Percentiles rank a stretch among this genome's conserved stretches.
Evolutionary conservation across 441 rosid species (phyloP).

Genomic region (Flueggea neowawraea): DNA sequence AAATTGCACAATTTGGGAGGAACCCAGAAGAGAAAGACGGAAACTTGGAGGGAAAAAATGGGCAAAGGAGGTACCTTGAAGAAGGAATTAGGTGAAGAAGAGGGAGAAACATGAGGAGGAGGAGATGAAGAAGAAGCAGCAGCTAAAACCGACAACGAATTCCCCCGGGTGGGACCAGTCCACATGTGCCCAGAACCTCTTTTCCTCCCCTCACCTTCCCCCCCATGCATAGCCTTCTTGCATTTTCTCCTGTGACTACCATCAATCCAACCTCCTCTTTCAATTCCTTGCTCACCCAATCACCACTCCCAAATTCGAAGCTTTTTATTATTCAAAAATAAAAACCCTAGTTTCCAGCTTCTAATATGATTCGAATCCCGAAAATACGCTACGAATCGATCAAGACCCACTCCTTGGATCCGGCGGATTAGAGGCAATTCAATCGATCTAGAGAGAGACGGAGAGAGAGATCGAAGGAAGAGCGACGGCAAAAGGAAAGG

Average conservation of each 20-base stretch:
- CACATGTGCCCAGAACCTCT: constrained; percentile 65
- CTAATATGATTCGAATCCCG: too few species aligned
- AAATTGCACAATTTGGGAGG: neutral
- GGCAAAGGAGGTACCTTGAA: constrained; percentile 42
- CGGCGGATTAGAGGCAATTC: too few species aligned
- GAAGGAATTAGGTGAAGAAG: constrained; percentile 47
- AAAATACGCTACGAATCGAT: too few species aligned
- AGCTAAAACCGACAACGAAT: constrained; percentile 27
- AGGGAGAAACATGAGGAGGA: constrained; percentile 24
- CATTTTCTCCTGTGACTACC: constrained; percentile 62
- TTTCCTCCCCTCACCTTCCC: constrained; percentile 46
- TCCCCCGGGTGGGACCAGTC: constrained; percentile 55
- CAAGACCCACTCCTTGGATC: too few species aligned
- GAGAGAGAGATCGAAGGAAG: too few species aligned
- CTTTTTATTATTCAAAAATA: too few species aligned
- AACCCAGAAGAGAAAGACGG: neutral
- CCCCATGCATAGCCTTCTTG: constrained; percentile 74
- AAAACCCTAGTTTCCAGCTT: constrained; percentile 13
- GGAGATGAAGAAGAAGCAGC: constrained; percentile 42
- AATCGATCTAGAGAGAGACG: too few species aligned
- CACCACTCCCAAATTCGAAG: constrained; percentile 16
- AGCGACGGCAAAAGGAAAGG: too few species aligned
- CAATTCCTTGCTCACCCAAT: too few species aligned
- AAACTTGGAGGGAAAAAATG: neutral
- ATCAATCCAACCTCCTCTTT: constrained; percentile 31